Base-by-base conservation (phyloP, 768 basidiomycete genomes). In the Leccinellum luteum region DNA sequence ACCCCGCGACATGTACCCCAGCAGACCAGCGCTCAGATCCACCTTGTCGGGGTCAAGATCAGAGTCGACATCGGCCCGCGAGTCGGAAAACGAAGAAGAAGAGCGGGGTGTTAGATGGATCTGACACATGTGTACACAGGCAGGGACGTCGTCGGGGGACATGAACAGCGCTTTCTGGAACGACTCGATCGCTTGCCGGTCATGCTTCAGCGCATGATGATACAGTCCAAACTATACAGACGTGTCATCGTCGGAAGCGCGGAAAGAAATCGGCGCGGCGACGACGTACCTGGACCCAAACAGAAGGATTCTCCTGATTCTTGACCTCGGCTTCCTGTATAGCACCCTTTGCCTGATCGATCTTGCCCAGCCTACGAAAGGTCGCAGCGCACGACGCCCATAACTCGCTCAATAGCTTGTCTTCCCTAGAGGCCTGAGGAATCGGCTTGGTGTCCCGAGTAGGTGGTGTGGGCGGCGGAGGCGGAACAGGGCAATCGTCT, bases 341-440 rank as follows among this genome's bases (percentile, higher is more conserved):
- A 2, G 96, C 88, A 12, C 86, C 95, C 51, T 85, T 85, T 1
- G 91, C 87, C 65, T 98, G 92, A 57, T 97, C 95, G 54, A 92
- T 81, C 75, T 94, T 94, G 12, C 92, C 92, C 54, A 90, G 75
- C 58, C 97, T 77, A 48, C 97, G 79, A 76, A 98, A 98, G 0
- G 92, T 97, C 15, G 97, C 94, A 1, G 96, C 92, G 7, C 89
- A 90, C 82, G 93, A 92, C 6, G 97, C 74, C 97, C 97, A 99
- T 7, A 98, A 74, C 63, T 93, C 86, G 57, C 88, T 90, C 57
- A 97, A 75, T 28, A 97, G 73, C 25, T 85, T 76, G 41, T 83
- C 82, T 54, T 85, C 84, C 60, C 86, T 87, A 23, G 79, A 78
- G 19, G 77, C 78, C 3, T 53, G 72, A 63, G 57, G 72, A 34